A percentile compares a stretch with the other conserved stretches of the same genome.
These are phyloP conservation scores for Geosmithia putterillii DNA, from an alignment of 2,329 filamentous ascomycete species.

Conservation along the genomic window DNA sequence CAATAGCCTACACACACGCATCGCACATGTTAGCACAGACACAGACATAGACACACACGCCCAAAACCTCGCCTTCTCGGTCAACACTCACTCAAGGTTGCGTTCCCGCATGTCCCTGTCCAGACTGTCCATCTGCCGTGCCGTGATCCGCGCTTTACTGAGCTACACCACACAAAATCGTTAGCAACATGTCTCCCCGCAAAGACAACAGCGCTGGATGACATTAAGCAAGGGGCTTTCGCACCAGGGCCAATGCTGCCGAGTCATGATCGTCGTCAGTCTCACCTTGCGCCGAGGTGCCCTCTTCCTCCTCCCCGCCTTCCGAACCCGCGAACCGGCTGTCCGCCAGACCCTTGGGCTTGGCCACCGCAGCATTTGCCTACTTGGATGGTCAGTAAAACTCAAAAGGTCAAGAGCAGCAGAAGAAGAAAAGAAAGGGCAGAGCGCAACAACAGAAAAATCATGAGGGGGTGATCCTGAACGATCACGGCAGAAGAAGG, in stretches of 20 bases:
- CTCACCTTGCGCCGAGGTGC: conserved; percentile 43
- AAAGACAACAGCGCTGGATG: not conserved
- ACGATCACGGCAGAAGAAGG: not conserved
- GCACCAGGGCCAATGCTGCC: conserved; percentile 55
- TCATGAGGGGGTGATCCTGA: not conserved
- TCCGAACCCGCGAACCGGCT: conserved; percentile 38
- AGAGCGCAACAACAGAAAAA: too few species aligned
- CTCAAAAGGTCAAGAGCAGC: not conserved
- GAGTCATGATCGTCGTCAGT: conserved; percentile 47
- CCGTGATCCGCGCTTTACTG: conserved; percentile 29
- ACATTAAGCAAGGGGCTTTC: conserved; percentile 28
- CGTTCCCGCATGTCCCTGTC: conserved; percentile 44
- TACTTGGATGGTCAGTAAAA: conserved; percentile 9
- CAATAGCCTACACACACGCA: conserved; percentile 6
- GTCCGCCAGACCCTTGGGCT: conserved; percentile 37
- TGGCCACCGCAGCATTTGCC: conserved; percentile 30
- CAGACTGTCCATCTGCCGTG: conserved; percentile 38
- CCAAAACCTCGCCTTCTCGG: too few species aligned
- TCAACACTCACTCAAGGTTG: conserved; percentile 28
- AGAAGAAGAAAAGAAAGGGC: too few species aligned
- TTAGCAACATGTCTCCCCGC: conserved; percentile 1
- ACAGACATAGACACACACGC: not conserved
- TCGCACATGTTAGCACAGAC: not conserved
- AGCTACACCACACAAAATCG: conserved; percentile 18
- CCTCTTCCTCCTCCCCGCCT: conserved; percentile 17